Evolutionary conservation across 805 yeast genomes (phyloP).

Genomic region (Schizosaccharomyces osmophilus): DNA sequence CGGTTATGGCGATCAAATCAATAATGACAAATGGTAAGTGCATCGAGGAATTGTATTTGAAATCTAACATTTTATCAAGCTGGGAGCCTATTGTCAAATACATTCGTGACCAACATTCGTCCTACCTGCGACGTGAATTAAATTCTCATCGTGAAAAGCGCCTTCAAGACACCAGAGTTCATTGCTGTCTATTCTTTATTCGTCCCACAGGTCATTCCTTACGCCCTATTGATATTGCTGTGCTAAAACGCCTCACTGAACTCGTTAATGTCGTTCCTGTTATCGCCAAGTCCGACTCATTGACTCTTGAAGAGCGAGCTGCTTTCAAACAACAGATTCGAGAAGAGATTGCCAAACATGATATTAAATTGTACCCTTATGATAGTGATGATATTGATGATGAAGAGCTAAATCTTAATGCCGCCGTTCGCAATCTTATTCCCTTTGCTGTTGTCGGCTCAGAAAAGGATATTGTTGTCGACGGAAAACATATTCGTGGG

Average conservation of each 20-base stretch:
- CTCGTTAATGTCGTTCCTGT: constrained; percentile 86
- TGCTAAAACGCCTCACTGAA: constrained; percentile 62
- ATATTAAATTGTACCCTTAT: constrained; percentile 56
- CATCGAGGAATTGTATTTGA: not conserved
- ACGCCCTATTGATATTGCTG: constrained; percentile 57
- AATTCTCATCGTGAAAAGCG: constrained; percentile 48
- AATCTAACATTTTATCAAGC: constrained; percentile 16
- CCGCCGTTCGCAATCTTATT: constrained; percentile 22
- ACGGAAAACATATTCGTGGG: constrained; percentile 57
- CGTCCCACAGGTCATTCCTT: constrained; percentile 45
- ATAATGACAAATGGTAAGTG: constrained; percentile 27
- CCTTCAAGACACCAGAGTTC: constrained; percentile 69
- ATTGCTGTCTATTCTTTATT: constrained; percentile 65
- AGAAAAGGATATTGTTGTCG: constrained; percentile 46
- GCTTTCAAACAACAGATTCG: constrained; percentile 32
- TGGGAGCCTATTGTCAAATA: constrained; percentile 89
- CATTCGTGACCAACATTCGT: constrained; percentile 63
- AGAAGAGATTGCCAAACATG: constrained; percentile 41
- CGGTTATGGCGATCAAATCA: constrained; percentile 87
- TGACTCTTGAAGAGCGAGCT: constrained; percentile 66
- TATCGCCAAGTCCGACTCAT: constrained; percentile 77
- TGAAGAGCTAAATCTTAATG: constrained; percentile 21
- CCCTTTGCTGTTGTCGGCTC: constrained; percentile 94
- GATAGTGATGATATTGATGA: constrained; percentile 30
- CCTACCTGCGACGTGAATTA: constrained; percentile 72